Conservation (phyloP, 2,329 filamentous ascomycete species). For the Xylaria sp. region DNA sequence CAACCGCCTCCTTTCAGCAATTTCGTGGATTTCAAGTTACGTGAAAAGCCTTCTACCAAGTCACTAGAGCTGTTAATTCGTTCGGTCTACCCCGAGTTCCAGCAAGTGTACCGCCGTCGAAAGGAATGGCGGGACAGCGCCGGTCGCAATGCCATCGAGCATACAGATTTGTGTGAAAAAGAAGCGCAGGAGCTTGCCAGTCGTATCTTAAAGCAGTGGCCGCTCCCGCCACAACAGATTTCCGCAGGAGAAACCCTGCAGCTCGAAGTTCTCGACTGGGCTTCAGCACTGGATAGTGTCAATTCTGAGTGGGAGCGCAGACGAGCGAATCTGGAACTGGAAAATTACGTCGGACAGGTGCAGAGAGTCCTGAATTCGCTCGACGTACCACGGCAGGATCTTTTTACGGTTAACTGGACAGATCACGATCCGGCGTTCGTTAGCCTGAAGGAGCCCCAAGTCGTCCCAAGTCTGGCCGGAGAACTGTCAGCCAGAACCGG, state of each 20-base stretch:
- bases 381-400: background rate
- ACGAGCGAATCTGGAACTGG: conserved; percentile 14
- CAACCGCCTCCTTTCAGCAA: conserved; percentile 13
- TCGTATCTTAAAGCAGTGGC: conserved; percentile 18
- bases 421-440: conserved; percentile 3
- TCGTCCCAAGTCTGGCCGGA: conserved; percentile 8
- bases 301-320: conserved; percentile 20
- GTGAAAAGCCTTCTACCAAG: conserved; percentile 15
- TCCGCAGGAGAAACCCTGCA: background rate
- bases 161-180: conserved; percentile 10
- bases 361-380: conserved; percentile 13
- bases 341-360: conserved; percentile 11
- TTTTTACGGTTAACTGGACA: background rate
- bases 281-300: conserved; percentile 8
- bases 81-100: conserved; percentile 4
- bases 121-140: conserved; percentile 1
- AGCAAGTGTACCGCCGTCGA: background rate
- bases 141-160: conserved; percentile 3
- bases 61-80: conserved; percentile 16
- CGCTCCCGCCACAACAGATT: conserved; percentile 1
- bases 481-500: conserved; percentile 14
- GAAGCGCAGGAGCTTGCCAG: conserved; percentile 8
- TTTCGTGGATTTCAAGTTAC: conserved; percentile 21
- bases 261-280: conserved; percentile 6
- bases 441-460: background rate